phyloP scores from a whole-genome alignment of 176 grass and related monocot species.

The Cenchrus purpureus region DNA sequence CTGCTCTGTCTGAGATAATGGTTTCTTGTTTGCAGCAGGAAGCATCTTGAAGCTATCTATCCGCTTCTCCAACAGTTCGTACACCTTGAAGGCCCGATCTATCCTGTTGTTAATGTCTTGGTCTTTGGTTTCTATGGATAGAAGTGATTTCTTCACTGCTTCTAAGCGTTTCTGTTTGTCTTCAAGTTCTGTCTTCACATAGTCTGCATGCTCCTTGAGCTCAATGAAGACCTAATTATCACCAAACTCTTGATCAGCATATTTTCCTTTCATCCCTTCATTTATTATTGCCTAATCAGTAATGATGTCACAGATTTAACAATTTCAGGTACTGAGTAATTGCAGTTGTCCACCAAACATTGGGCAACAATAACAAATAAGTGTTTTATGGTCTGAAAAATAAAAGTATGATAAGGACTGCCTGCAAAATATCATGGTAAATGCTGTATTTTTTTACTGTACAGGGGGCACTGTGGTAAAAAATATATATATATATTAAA shows the following conservation, averaged over 20 bases:
- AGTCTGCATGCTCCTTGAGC: conserved; percentile 75
- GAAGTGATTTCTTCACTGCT: conserved; percentile 68
- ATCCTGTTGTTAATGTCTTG: conserved; percentile 61
- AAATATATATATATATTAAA: no score
- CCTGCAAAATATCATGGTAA: conserved; percentile 22
- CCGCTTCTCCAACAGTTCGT: conserved; percentile 74
- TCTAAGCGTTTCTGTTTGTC: conserved; percentile 77
- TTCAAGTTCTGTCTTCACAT: conserved; percentile 72
- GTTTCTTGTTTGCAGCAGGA: conserved; percentile 87
- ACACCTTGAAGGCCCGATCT: conserved; percentile 58
- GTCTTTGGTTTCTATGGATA: conserved; percentile 70
- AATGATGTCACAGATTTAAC: not conserved
- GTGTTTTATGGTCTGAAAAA: not conserved
- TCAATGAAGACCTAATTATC: conserved; percentile 84
- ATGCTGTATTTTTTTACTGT: conserved; percentile 55
- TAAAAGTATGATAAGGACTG: not conserved
- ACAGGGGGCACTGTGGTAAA: no score
- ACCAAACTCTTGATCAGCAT: conserved; percentile 17
- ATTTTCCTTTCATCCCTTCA: not conserved
- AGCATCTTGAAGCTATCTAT: conserved; percentile 84
- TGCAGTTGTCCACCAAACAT: conserved; percentile 8
- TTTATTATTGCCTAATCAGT: conserved; percentile 19
- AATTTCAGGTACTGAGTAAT: not conserved
- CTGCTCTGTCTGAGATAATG: conserved; percentile 80
- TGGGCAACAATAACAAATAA: not conserved